phyloP scores from a whole-genome alignment of 495 filamentous ascomycete species.

The Xylaria scruposa region DNA sequence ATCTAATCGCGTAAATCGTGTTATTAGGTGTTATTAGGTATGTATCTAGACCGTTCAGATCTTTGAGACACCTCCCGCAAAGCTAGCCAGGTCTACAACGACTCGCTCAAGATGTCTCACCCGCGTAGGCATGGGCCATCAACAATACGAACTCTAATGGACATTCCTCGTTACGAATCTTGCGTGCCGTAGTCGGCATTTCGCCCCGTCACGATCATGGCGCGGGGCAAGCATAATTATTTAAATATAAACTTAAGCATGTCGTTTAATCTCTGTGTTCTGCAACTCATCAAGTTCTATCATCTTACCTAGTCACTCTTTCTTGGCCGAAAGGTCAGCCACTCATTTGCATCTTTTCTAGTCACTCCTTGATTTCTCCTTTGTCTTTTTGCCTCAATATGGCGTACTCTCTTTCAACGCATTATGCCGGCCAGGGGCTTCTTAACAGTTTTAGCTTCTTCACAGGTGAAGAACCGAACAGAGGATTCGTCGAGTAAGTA shows the following conservation, averaged over 20 bases:
- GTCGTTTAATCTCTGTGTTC: neutral
- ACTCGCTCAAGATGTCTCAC: slow-evolving; percentile 35
- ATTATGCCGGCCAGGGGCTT: slow-evolving; percentile 42
- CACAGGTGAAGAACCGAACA: slow-evolving; percentile 36
- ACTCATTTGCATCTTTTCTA: slow-evolving; percentile 29
- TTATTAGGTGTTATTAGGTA: no score
- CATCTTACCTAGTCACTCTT: slow-evolving; percentile 35
- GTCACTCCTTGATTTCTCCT: slow-evolving; percentile 33
- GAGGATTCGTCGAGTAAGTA: slow-evolving; percentile 42
- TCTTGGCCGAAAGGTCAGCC: slow-evolving; percentile 26
- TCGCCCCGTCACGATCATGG: slow-evolving; percentile 29
- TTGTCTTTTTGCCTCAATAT: slow-evolving; percentile 23
- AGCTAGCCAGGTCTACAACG: neutral
- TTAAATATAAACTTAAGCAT: slow-evolving; percentile 29
- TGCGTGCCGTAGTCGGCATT: slow-evolving; percentile 38
- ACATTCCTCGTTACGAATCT: slow-evolving; percentile 33
- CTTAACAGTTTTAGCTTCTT: slow-evolving; percentile 43
- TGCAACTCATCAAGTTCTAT: slow-evolving; percentile 25
- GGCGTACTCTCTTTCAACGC: slow-evolving; percentile 40
- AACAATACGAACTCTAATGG: slow-evolving; percentile 33
- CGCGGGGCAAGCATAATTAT: slow-evolving; percentile 22
- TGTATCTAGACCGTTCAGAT: neutral
- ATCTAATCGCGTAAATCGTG: neutral
- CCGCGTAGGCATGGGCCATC: slow-evolving; percentile 28
- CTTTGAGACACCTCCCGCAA: neutral